phyloP scores from a whole-genome alignment of 352 stramenopile species.

The Globisporangium nodosum region DNA sequence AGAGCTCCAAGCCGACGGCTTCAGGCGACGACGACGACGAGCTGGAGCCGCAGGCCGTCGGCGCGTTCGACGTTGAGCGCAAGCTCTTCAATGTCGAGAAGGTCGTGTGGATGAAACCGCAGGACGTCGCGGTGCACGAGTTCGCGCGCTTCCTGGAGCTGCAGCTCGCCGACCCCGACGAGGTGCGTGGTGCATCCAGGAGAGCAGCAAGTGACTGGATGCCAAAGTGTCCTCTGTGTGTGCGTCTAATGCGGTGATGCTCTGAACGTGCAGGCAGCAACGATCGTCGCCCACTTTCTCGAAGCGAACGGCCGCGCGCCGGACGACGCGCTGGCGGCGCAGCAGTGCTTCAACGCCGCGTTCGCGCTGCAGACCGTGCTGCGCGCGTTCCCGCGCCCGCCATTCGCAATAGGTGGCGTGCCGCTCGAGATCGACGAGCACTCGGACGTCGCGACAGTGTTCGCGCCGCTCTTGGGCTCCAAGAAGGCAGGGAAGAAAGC shows the following conservation, averaged over 20 bases:
- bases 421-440: slow-evolving; percentile 37
- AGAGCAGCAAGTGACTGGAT: no score
- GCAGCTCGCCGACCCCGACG: slow-evolving; percentile 50
- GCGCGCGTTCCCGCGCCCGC: slow-evolving; percentile 50
- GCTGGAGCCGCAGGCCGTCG: slow-evolving; percentile 39
- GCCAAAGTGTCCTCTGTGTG: no score
- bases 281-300: slow-evolving; percentile 52
- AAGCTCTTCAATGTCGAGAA: slow-evolving; percentile 55
- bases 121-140: slow-evolving; percentile 61
- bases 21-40: slow-evolving; percentile 19
- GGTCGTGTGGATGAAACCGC: slow-evolving; percentile 57
- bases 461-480: slow-evolving; percentile 41
- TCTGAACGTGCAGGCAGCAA: slow-evolving; percentile 15
- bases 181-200: slow-evolving; percentile 12
- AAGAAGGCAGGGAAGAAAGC: slow-evolving; percentile 8
- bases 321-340: slow-evolving; percentile 28
- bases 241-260: neutral
- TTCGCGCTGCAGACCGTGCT: slow-evolving; percentile 78
- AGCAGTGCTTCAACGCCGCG: slow-evolving; percentile 75
- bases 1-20: slow-evolving; percentile 24
- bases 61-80: slow-evolving; percentile 52
- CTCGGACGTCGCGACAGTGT: slow-evolving; percentile 32
- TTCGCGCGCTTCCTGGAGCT: slow-evolving; percentile 71
- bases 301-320: slow-evolving; percentile 45
- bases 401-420: slow-evolving; percentile 41